phyloP scores from a whole-genome alignment of 345 rosid species.

The Fremontodendron californicum region DNA sequence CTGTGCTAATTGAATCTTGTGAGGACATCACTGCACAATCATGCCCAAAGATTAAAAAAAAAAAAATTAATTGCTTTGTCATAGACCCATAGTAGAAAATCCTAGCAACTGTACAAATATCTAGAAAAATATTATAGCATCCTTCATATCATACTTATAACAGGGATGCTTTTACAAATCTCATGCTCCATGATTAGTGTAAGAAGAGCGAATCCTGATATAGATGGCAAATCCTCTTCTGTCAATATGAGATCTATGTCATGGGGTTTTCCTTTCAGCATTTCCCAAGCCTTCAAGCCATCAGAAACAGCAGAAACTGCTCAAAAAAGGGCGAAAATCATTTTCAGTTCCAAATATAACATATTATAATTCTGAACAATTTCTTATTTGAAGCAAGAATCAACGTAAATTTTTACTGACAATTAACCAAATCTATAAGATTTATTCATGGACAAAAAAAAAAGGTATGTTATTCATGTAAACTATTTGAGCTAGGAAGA shows the following conservation, averaged over 20 bases:
- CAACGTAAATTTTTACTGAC: background rate
- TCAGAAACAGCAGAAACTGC: slow-evolving; percentile 78
- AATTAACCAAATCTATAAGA: background rate
- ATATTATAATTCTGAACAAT: too few species aligned
- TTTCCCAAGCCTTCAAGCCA: slow-evolving; percentile 94
- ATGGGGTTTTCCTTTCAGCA: slow-evolving; percentile 57
- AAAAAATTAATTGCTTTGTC: background rate
- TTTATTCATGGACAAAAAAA: too few species aligned
- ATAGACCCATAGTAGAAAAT: background rate
- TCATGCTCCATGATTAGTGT: slow-evolving; percentile 86
- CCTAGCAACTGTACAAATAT: background rate
- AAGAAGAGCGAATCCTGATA: slow-evolving; percentile 83
- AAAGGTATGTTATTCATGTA: background rate
- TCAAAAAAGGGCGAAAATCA: slow-evolving; percentile 12
- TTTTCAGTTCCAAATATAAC: slow-evolving; percentile 5
- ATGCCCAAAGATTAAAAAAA: slow-evolving; percentile 8
- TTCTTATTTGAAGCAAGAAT: slow-evolving; percentile 4
- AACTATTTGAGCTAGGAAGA: background rate
- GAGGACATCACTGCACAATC: slow-evolving; percentile 87
- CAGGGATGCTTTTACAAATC: slow-evolving; percentile 83
- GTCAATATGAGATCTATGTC: slow-evolving; percentile 74
- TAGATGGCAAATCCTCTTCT: slow-evolving; percentile 81
- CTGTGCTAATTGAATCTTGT: slow-evolving; percentile 73
- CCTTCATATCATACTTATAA: slow-evolving; percentile 58
- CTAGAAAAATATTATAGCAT: background rate